Evolutionary conservation across 2,329 filamentous ascomycete genomes (phyloP), one percentile per base, ranked within the genome.

Genomic region (Apiospora rasikravindrae): DNA sequence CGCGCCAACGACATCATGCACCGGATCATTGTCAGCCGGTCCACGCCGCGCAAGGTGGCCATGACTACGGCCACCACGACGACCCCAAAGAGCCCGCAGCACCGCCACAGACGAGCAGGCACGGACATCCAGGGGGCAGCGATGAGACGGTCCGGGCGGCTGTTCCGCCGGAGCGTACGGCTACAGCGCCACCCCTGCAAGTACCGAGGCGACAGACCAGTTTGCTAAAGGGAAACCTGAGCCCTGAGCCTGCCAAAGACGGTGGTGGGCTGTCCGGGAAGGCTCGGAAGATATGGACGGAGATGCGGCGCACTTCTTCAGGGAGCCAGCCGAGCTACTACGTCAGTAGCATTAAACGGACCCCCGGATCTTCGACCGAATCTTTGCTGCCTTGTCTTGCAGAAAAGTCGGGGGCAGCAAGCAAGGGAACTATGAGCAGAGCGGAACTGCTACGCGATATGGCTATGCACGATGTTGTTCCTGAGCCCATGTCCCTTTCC

Each of bases 1-100:
- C 85, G 83, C 7, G 86, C 86, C 4, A 79, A 78, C 22, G 80
- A 85, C 57, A 81, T 84, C 71, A 83, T 87, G 75, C 78, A 81
- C 53, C 81, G 76, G 61, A 80, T 82, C n/a, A 70, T 76, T 16
- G 68, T 71, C 44, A 70, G 70, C 42, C 73, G 72, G 29, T 69
- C 69, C 14, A 73, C 68, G 14, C 73, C 73, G 44, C 70, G 29
- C 45, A 69, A 69, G n/a, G 47, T 40, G 3, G 68, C 66, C 57
- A 3, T 40, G 19, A 45, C 44, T 45, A 16, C 14, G 44, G 44
- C 19, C 1, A 45, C 44, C 44, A 45, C 44, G 53, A 22, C 14
- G 22, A 64, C 57, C 33, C 33, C 33, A 40, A 64, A 10, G 8
- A 40, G 19, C 19, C 19, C 29, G 11, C 16, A 22, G 8, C 1